These are phyloP conservation scores for Oenanthe sinensis DNA, from an alignment of 129 eudicot genomes.

Conservation along the genomic window DNA sequence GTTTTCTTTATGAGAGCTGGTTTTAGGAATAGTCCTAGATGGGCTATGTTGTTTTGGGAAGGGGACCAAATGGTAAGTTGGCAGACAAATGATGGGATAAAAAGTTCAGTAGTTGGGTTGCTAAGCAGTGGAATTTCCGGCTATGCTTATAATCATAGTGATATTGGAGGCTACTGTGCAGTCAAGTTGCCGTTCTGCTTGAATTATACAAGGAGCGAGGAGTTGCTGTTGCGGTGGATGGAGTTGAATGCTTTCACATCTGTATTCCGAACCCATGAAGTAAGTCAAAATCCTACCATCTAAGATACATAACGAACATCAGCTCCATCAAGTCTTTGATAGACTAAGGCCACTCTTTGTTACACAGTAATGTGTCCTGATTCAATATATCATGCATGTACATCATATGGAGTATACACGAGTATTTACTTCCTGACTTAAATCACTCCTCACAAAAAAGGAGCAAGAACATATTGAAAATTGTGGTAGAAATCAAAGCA, in stretches of 20 bases:
- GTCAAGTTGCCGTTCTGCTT: slow-evolving; percentile 66
- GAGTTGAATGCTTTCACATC: slow-evolving; percentile 90
- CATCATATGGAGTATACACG: neutral
- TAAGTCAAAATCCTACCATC: slow-evolving; percentile 24
- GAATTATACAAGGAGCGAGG: slow-evolving; percentile 82
- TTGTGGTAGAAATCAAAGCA: neutral
- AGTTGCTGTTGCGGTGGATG: slow-evolving; percentile 91
- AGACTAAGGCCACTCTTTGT: neutral
- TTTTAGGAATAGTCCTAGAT: slow-evolving; percentile 77
- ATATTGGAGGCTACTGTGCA: slow-evolving; percentile 95
- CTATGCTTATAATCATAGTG: slow-evolving; percentile 89
- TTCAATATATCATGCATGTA: neutral
- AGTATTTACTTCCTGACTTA: neutral
- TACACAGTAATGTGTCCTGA: neutral
- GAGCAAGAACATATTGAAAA: neutral
- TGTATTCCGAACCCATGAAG: slow-evolving; percentile 93
- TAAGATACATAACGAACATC: neutral
- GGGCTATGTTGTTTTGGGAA: slow-evolving; percentile 99
- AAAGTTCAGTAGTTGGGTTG: slow-evolving; percentile 88
- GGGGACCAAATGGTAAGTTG: slow-evolving; percentile 99
- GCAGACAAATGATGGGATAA: slow-evolving; percentile 93
- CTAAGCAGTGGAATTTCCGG: slow-evolving; percentile 87
- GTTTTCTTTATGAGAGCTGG: slow-evolving; percentile 99
- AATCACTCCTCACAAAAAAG: neutral
- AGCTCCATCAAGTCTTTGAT: neutral